Base-by-base conservation (phyloP, 2,329 filamentous ascomycete genomes). In the Neonectria ditissima region DNA sequence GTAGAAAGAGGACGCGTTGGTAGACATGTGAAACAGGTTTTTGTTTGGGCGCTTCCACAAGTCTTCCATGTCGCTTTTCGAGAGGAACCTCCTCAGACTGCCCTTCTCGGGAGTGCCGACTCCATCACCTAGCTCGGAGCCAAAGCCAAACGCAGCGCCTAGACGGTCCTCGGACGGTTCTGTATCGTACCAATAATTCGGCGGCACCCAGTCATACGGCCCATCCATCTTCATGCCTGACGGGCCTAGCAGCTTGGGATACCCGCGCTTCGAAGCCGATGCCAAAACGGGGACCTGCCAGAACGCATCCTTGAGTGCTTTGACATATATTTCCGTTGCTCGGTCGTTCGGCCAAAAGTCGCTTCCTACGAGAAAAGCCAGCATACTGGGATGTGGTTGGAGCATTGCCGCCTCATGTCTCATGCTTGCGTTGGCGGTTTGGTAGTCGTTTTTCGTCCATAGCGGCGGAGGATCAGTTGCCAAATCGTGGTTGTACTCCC, bases 171-270 rank as follows among this genome's bases (percentile, higher is more conserved):
- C 70, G 1, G 74, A 72, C 2, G 78, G 75, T 18, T 80, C 75
- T 6, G 71, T 74, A 48, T 84, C 82, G 65, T 85, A 89, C 87
- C 87, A 91, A 75, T 90, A 90, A 65, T 85, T 88, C 0, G 88
- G 88, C 0, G 88, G 86, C 0, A 89, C 86, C 87, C 87, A 91
- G 69, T 90, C 88, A 67, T 91, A 91, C 0, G 88, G 88, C 0
- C 88, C 88, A 0, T 85, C 82, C 88, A 91, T 91, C 70, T 89
- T 90, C 83, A 91, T 85, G 1, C 88, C 88, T 0, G 84, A 84
- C 0, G 85, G 84, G 0, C 85, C 86, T 0, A 90, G 78, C 1
- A 79, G 72, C 9, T 80, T 66, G 0, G 87, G 84, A 57, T 80
- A 87, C 2, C 87, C 86, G 10, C 83, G 80, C 69, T 86, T 85